Percentiles rank a stretch among this genome's conserved stretches.
phyloP scores from a whole-genome alignment of 2,329 filamentous ascomycete genomes.

The Venturia aucupariae region DNA sequence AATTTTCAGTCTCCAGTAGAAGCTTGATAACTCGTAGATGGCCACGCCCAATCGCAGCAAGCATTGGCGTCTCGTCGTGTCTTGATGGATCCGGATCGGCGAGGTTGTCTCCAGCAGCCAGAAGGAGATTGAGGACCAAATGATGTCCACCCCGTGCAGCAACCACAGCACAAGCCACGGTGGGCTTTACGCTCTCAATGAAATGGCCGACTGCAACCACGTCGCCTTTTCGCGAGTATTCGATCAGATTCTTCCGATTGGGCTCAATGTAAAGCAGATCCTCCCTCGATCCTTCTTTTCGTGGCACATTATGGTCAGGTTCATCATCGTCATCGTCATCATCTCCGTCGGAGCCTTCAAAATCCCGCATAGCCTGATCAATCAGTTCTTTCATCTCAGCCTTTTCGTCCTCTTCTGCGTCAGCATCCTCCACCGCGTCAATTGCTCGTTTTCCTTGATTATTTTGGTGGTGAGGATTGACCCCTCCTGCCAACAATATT shows the following conservation, averaged over 20 bases:
- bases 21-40: constrained; percentile 79
- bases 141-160: constrained; percentile 89
- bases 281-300: constrained; percentile 25
- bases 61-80: constrained; percentile 82
- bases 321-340: constrained; percentile 31
- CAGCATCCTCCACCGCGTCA: constrained; percentile 59
- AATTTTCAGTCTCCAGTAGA: constrained; percentile 64
- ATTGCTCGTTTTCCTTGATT: constrained; percentile 87
- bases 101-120: constrained; percentile 30
- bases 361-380: constrained; percentile 45
- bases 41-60: constrained; percentile 82
- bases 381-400: constrained; percentile 69
- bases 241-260: constrained; percentile 39
- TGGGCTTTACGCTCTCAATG: constrained; percentile 46
- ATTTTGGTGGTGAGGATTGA: constrained; percentile 85
- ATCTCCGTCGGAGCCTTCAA: constrained; percentile 33
- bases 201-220: constrained; percentile 39
- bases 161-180: constrained; percentile 80
- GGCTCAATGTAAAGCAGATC: constrained; percentile 41
- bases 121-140: constrained; percentile 67
- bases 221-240: constrained; percentile 40
- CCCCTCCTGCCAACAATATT: constrained; percentile 72
- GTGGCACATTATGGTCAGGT: constrained; percentile 16
- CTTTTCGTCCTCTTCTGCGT: constrained; percentile 59
- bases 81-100: constrained; percentile 57